phyloP scores from a whole-genome alignment of 331 rosid genomes.

The Rosa hybrid region DNA sequence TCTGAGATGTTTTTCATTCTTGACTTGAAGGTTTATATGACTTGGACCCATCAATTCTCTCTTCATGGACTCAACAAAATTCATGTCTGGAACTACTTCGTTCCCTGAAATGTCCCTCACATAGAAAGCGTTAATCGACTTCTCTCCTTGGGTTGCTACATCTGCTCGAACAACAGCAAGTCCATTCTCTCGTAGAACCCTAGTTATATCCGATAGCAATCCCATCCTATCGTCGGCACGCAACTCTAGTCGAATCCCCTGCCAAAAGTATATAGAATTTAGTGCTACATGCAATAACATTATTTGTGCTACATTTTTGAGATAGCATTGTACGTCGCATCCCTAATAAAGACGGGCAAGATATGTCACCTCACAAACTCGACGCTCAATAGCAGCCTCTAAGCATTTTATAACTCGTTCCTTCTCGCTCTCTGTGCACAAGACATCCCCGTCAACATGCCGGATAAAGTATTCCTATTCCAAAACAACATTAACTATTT shows the following conservation, averaged over 20 bases:
- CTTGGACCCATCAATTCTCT: constrained; percentile 44
- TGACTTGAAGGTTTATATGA: constrained; percentile 47
- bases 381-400: constrained; percentile 69
- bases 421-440: constrained; percentile 64
- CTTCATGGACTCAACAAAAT: constrained; percentile 54
- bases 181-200: constrained; percentile 70
- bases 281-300: no score
- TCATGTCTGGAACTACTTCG: constrained; percentile 46
- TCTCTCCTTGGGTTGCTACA: constrained; percentile 67
- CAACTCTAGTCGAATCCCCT: constrained; percentile 71
- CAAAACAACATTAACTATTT: background rate
- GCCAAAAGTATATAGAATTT: constrained; percentile 10
- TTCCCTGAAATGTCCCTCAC: constrained; percentile 65
- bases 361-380: constrained; percentile 59
- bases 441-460: constrained; percentile 52
- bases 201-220: constrained; percentile 66
- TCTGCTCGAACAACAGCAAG: constrained; percentile 64
- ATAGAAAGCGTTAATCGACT: constrained; percentile 58
- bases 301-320: background rate
- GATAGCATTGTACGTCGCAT: background rate
- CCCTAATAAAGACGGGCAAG: background rate
- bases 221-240: constrained; percentile 57
- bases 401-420: constrained; percentile 64
- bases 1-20: constrained; percentile 26
- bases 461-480: constrained; percentile 67